Evolutionary conservation across 257 asterid species (phyloP).

Genomic region (Solanum pimpinellifolium): DNA sequence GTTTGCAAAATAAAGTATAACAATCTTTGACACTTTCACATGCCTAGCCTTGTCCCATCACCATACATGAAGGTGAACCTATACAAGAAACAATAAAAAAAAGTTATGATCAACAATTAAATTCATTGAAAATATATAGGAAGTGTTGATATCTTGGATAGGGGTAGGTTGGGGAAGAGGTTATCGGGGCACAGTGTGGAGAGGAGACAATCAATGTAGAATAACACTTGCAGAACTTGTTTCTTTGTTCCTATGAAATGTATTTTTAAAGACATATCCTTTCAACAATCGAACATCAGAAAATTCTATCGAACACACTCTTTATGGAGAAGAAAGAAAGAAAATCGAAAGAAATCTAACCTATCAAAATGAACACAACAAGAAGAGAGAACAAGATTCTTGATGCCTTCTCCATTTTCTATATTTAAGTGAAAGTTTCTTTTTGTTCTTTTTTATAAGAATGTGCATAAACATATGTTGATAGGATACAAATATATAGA

Average conservation of each 20-base stretch:
- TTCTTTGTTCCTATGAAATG: background rate
- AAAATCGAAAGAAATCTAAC: background rate
- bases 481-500: background rate
- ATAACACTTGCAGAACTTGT: background rate
- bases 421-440: background rate
- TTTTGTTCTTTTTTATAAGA: no score
- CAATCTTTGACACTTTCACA: background rate
- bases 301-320: background rate
- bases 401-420: background rate
- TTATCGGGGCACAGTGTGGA: fast-evolving
- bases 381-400: background rate
- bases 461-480: background rate
- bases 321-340: background rate
- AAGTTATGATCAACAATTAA: background rate
- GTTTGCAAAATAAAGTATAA: background rate
- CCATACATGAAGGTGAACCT: background rate
- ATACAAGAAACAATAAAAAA: background rate
- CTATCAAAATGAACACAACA: background rate
- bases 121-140: background rate
- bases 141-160: background rate
- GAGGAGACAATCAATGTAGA: background rate
- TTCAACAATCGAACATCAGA: background rate
- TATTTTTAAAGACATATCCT: no score
- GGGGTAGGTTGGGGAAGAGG: background rate
- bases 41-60: background rate